Percentiles rank a stretch among this genome's conserved stretches.
These are phyloP conservation scores for Fusarium brachygibbosum DNA, from an alignment of 2,329 filamentous ascomycete species.

Conservation along the genomic window DNA sequence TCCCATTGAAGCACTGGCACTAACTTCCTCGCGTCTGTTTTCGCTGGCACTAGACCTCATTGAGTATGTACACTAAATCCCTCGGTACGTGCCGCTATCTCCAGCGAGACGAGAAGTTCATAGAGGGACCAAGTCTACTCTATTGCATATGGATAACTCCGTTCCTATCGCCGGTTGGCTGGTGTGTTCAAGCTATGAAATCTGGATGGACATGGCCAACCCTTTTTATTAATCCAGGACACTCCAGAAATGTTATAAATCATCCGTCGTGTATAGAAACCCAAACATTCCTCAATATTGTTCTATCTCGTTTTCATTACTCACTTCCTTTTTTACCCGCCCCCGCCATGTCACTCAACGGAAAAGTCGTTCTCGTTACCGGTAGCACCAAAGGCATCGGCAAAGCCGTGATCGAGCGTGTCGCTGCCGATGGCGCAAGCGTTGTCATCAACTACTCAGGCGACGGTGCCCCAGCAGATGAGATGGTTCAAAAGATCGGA, in stretches of 20 bases:
- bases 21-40: neutral
- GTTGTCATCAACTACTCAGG: conserved; percentile 19
- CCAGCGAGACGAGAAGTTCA: neutral
- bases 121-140: neutral
- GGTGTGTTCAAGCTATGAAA: neutral
- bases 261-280: neutral
- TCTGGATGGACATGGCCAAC: neutral
- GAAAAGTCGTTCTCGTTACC: conserved; percentile 4
- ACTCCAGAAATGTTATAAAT: fast-evolving
- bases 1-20: neutral
- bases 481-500: conserved; percentile 1
- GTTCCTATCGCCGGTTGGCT: neutral
- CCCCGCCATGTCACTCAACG: neutral
- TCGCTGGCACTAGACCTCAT: neutral
- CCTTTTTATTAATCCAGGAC: neutral
- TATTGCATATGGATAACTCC: neutral
- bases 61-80: neutral
- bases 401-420: conserved; percentile 13
- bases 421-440: conserved; percentile 6
- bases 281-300: neutral
- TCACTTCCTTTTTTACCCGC: fast-evolving
- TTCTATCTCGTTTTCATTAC: fast-evolving
- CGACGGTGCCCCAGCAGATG: conserved; percentile 1
- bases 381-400: conserved; percentile 18
- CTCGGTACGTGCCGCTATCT: neutral